Percentiles rank a stretch among this genome's conserved stretches.
Conservation (phyloP, 371 early-diverging fungal species). For the Haplosporangium sp. region DNA sequence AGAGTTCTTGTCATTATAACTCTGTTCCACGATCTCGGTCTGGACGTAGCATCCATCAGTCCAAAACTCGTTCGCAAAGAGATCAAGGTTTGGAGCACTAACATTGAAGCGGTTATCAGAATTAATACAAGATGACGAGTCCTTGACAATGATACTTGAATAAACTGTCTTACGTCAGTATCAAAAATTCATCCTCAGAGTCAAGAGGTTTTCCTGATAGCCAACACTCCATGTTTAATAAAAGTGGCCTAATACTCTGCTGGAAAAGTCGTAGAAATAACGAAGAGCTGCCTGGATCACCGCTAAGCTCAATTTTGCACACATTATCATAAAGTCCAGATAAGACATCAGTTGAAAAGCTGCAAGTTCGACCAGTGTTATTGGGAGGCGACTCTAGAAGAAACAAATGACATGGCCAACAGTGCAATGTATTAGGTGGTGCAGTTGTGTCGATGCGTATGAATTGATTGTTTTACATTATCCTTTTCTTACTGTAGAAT, state of each 20-base stretch:
- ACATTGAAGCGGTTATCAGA: not conserved
- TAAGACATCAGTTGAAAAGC: constrained; percentile 18
- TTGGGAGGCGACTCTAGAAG: not conserved
- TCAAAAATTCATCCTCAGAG: constrained; percentile 31
- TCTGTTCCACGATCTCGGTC: constrained; percentile 13
- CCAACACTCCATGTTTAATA: constrained; percentile 42
- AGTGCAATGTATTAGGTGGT: not conserved
- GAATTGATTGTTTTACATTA: not conserved
- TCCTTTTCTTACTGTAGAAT: constrained; percentile 28
- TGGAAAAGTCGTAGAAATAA: constrained; percentile 32
- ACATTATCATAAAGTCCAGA: constrained; percentile 22
- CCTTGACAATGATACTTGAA: not conserved
- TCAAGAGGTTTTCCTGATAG: constrained; percentile 32
- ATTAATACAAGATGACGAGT: not conserved
- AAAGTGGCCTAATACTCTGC: constrained; percentile 35
- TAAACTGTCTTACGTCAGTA: constrained; percentile 25
- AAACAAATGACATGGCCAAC: not conserved
- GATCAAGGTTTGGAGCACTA: constrained; percentile 24
- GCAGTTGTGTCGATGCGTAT: no score
- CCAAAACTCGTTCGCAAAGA: constrained; percentile 37
- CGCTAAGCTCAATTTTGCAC: constrained; percentile 22
- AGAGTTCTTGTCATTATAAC: not conserved
- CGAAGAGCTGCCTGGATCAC: constrained; percentile 6
- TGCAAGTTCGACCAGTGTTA: constrained; percentile 16
- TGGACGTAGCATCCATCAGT: constrained; percentile 24